phyloP scores from a whole-genome alignment of 805 yeast genomes.

The Kazachstania viticola region DNA sequence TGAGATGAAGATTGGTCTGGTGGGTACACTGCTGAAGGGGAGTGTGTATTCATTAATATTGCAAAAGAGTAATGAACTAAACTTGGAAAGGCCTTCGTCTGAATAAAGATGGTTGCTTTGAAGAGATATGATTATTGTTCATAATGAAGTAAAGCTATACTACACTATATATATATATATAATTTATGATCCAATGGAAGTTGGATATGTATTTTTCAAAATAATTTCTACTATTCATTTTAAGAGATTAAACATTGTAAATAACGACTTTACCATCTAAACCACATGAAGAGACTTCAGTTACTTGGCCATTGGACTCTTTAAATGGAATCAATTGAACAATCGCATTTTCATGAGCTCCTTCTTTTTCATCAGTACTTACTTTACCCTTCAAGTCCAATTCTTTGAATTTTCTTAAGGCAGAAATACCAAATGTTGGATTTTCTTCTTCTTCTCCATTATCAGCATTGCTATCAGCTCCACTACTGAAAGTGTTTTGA shows the following conservation, averaged over 20 bases:
- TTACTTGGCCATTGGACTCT: slow-evolving; percentile 38
- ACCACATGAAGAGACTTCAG: slow-evolving; percentile 64
- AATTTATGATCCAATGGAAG: background rate
- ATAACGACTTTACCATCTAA: slow-evolving; percentile 87
- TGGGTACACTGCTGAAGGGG: slow-evolving; percentile 55
- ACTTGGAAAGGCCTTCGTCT: slow-evolving; percentile 1
- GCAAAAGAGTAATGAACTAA: slow-evolving; percentile 32
- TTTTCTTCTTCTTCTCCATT: slow-evolving; percentile 40
- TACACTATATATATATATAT: no score
- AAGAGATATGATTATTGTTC: background rate
- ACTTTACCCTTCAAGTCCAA: slow-evolving; percentile 87
- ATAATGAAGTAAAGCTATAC: no score
- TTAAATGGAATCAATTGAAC: slow-evolving; percentile 47
- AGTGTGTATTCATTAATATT: slow-evolving; percentile 57
- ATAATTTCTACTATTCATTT: no score
- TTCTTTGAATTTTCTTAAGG: slow-evolving; percentile 88
- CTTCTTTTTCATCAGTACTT: slow-evolving; percentile 37
- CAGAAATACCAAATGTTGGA: slow-evolving; percentile 52
- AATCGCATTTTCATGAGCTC: slow-evolving; percentile 88
- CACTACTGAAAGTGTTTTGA: slow-evolving; percentile 4
- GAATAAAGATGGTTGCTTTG: background rate
- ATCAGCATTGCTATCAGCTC: no score
- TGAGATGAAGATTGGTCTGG: slow-evolving; percentile 52
- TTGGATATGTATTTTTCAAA: no score
- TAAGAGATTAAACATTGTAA: slow-evolving; percentile 44